Base-by-base conservation (phyloP, 805 yeast genomes). In the Candida schatavii region DNA sequence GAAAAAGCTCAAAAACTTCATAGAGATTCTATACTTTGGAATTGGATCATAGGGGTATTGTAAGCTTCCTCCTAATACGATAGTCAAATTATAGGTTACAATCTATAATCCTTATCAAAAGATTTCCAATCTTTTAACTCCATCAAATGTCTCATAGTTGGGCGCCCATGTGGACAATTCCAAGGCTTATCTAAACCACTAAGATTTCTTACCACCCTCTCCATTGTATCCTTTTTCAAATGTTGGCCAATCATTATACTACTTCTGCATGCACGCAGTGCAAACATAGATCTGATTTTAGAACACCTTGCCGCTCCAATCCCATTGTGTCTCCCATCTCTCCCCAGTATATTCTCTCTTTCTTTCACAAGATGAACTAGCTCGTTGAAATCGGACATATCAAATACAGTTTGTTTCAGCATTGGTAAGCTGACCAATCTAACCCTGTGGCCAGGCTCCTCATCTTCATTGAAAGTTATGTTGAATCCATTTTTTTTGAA, bases 111-210 rank as follows among this genome's bases (percentile, higher is more conserved):
- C 17, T 40, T 19, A 18, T 35, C 33, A 33, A 46, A 49, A 15
- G 41, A 27, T 9, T 45, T 41, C 55, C 56, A 49, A 17, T 48
- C 41, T 18, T 57, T 51, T 25, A 83, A 55, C 42, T 86, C 88
- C 45, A 83, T 78, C 44, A 91, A 68, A 61, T 91, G 97, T 42
- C 99, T 74, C 85, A 93, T 81, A 1, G 99, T 93, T 0, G 99
- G 99, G 48, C 99, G 70, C 0, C 99, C 99, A 63, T 93, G 99
- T 0, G 99, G 99, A 55, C 89, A 81, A 52, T 83, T 85, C 99
- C 99, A 93, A 0, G 99, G 99, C 56, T 88, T 87, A 46, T 88
- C 90, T 29, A 93, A 68, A 0, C 60, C 66, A 10, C 91, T 78
- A 40, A 93, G 66, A 54, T 88, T 75, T 23, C 66, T 57, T 4